Conservation (phyloP, 1,139 yeast species). For the Martiniozyma asiatica region DNA sequence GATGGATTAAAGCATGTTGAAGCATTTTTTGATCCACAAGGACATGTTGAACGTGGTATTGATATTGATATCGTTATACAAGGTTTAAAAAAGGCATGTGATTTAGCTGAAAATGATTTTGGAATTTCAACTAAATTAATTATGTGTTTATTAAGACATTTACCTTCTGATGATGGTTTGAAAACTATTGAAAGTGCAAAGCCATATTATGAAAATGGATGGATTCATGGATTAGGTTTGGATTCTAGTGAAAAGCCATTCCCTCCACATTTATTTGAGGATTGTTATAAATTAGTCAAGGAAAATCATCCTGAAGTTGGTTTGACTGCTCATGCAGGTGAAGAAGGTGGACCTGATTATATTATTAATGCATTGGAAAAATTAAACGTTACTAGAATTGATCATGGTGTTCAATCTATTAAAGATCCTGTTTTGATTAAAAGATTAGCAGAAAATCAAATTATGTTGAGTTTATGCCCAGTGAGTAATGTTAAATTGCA, state of each 20-base stretch:
- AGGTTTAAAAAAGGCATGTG: slow-evolving; percentile 57
- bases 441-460: slow-evolving; percentile 40
- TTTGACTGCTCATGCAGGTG: slow-evolving; percentile 80
- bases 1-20: slow-evolving; percentile 51
- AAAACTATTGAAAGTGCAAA: slow-evolving; percentile 42
- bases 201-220: slow-evolving; percentile 38
- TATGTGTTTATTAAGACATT: slow-evolving; percentile 71
- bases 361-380: slow-evolving; percentile 45
- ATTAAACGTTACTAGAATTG: slow-evolving; percentile 56
- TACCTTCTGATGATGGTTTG: slow-evolving; percentile 47
- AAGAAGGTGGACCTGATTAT: slow-evolving; percentile 65
- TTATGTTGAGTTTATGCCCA: slow-evolving; percentile 63
- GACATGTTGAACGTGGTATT: slow-evolving; percentile 60
- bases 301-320: slow-evolving; percentile 37
- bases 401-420: slow-evolving; percentile 62
- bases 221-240: slow-evolving; percentile 61
- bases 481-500: slow-evolving; percentile 62
- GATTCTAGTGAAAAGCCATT: slow-evolving; percentile 68
- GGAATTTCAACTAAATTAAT: slow-evolving; percentile 59
- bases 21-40: slow-evolving; percentile 76
- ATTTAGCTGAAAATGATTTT: slow-evolving; percentile 40
- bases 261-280: slow-evolving; percentile 56
- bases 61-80: slow-evolving; percentile 43
- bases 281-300: slow-evolving; percentile 41
- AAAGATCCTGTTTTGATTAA: slow-evolving; percentile 40